Base-by-base conservation (phyloP, 2,329 filamentous ascomycete species). In the Tolypocladium tundrense region DNA sequence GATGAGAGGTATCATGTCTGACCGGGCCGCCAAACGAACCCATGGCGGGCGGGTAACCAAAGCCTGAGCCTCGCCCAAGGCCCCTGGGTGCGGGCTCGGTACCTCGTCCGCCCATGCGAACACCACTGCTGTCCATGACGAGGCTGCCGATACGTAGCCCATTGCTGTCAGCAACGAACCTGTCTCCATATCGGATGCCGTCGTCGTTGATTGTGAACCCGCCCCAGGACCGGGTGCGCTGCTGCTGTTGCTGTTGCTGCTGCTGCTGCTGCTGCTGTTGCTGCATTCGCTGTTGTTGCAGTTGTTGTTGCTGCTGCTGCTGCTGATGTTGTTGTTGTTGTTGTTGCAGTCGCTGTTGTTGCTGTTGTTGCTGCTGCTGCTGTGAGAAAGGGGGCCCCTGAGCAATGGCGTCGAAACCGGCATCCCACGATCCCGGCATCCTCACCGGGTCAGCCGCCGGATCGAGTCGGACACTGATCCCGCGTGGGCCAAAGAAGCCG, bases 401-500 rank as follows among this genome's bases (percentile, higher is more conserved):
- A 8, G 5, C 9, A 14, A 21, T 21, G 31, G 19, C 61, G 41
- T 74, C 62, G 33, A 64, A 62, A 6, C 60, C 50, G 0, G 61
- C 42, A 39, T 61, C 60, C 66, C 66, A 69, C 14, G 58, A 61
- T 13, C 67, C 68, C 4, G 67, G 66, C 58, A 67, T 66, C 16
- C 60, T 64, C 19, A 59, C 60, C 21, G 61, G 64, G 11, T 63
- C 62, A 5, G 53, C 55, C 33, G 39, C 57, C 1, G 61, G 62
- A 24, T 67, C 60, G 4, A 77, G 63, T 1, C 65, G 68, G 45
- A 85, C 72, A 2, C 63, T 68, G 11, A 84, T 68, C 16, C 77
- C 77, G 13, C 82, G 71, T 2, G 78, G 79, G 1, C 63, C 68
- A 59, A 85, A 85, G 67, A 85, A 84, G 4, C 76, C 75, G 3